Evolutionary conservation across 169 alveolate species (phyloP).

Genomic region (Eimeria praecox): DNA sequence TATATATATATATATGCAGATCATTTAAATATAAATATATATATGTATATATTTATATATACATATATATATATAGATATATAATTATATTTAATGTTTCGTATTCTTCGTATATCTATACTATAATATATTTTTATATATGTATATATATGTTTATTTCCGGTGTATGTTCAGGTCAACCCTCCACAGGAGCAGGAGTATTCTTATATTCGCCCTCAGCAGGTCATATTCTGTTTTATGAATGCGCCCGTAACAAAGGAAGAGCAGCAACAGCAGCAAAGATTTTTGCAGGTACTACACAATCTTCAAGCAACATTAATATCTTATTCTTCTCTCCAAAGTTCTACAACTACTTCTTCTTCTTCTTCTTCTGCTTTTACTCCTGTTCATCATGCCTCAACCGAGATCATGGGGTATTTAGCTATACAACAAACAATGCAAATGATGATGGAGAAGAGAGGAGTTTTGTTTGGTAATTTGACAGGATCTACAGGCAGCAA

Average conservation of each 20-base stretch:
- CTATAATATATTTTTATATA: not conserved
- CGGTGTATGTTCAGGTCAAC: conserved; percentile 81
- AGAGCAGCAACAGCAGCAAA: conserved; percentile 25
- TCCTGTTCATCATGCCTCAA: conserved; percentile 61
- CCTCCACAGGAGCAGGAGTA: conserved; percentile 56
- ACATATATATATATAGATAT: no score
- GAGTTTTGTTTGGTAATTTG: conserved; percentile 48
- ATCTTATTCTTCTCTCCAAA: conserved; percentile 35
- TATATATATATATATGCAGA: not conserved
- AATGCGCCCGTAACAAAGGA: not conserved
- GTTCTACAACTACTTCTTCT: not conserved
- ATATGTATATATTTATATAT: not conserved
- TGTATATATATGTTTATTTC: not conserved
- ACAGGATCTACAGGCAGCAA: conserved; percentile 49
- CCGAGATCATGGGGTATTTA: conserved; percentile 55
- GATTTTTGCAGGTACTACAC: conserved; percentile 23
- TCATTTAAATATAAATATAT: no score
- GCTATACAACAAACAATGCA: conserved; percentile 60
- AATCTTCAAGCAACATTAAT: conserved; percentile 3
- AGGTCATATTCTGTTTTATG: conserved; percentile 70
- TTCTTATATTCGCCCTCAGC: conserved; percentile 16
- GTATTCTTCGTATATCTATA: not conserved
- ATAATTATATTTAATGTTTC: not conserved
- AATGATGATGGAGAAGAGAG: not conserved
- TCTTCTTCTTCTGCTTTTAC: not conserved